Evolutionary conservation across 83 land plant genomes (phyloP), one percentile per base, ranked within the genome.

Genomic region (Picea abies): DNA sequence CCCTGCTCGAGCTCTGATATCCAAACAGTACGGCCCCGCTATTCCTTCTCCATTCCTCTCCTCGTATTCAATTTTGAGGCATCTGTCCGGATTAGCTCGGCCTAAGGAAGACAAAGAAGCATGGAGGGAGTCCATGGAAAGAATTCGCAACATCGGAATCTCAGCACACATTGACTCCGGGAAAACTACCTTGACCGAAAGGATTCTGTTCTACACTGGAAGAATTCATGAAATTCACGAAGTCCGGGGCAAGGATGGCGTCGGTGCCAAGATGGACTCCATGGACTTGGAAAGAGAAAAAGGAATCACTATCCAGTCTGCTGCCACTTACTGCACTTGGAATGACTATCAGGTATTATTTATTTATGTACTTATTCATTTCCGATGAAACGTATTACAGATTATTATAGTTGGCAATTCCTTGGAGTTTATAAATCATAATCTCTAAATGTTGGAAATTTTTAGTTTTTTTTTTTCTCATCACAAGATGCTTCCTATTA

Each of bases 101-200:
- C 82, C 86, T 19, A 84, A 79, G 49, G 92, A 91, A 52, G 93
- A 90, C 79, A 86, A 88, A 81, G 92, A 93, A 63, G 80, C 87
- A 16, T 85, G 88, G 93, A 93, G 97, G 93, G 70, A 67, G 79
- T 67, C 90, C 26, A 89, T 98, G 90, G 91, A 92, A 60, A 90
- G 86, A 88, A 83, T 98, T 66, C 88, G 99, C 26, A 98, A 96
- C 92, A 98, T 98, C 77, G 99, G 99, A 66, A 98, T 98, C 47
- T 98, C 99, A 9, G 99, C 99, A 0, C 99, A 98, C 81, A 98
- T 98, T 63, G 99, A 98, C 71, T 98, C 99, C 16, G 99, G 99
- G 12, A 98, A 98, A 90, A 98, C 99, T 23, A 98, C 99, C 32
- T 83, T 98, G 69, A 98, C 99, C 5, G 99, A 98, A 85, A 80